These are phyloP conservation scores for Fusarium sp. DNA, from an alignment of 2,329 filamentous ascomycete species.

Conservation along the genomic window DNA sequence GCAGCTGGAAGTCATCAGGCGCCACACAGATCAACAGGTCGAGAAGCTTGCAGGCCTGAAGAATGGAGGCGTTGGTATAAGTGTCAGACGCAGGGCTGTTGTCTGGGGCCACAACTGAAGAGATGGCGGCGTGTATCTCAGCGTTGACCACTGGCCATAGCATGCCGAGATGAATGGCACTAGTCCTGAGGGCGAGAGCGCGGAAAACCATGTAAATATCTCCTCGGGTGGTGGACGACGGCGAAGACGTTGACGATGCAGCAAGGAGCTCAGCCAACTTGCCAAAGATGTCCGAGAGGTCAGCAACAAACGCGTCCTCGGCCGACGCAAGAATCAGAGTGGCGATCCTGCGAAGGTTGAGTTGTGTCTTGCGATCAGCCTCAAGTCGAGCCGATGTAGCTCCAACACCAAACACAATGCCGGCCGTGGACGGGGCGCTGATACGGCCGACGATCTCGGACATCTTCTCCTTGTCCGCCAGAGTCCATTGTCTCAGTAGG, in stretches of 20 bases:
- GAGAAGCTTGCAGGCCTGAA: slow-evolving; percentile 94
- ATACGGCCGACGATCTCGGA: slow-evolving; percentile 83
- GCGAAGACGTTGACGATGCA: slow-evolving; percentile 88
- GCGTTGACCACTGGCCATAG: slow-evolving; percentile 92
- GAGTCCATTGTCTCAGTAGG: slow-evolving; percentile 84
- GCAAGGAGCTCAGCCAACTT: slow-evolving; percentile 88
- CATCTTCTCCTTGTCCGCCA: slow-evolving; percentile 89
- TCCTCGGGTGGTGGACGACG: slow-evolving; percentile 87
- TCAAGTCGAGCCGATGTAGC: slow-evolving; percentile 94
- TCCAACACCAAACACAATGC: slow-evolving; percentile 98
- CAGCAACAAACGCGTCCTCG: slow-evolving; percentile 82
- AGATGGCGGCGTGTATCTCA: slow-evolving; percentile 84
- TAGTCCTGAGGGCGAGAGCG: slow-evolving; percentile 82
- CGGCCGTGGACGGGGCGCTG: slow-evolving; percentile 87
- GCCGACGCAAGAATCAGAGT: slow-evolving; percentile 82
- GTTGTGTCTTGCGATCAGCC: slow-evolving; percentile 91
- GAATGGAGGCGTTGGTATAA: slow-evolving; percentile 80
- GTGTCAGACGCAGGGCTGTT: slow-evolving; percentile 74
- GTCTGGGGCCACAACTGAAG: slow-evolving; percentile 77
- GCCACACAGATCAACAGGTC: slow-evolving; percentile 88
- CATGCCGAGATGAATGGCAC: slow-evolving; percentile 81
- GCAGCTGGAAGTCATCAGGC: slow-evolving; percentile 97
- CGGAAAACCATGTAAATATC: slow-evolving; percentile 92
- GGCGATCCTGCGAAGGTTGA: slow-evolving; percentile 86
- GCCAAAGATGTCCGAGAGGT: slow-evolving; percentile 79